Conservation (phyloP, 805 yeast species). For the Starmerella floricola region DNA sequence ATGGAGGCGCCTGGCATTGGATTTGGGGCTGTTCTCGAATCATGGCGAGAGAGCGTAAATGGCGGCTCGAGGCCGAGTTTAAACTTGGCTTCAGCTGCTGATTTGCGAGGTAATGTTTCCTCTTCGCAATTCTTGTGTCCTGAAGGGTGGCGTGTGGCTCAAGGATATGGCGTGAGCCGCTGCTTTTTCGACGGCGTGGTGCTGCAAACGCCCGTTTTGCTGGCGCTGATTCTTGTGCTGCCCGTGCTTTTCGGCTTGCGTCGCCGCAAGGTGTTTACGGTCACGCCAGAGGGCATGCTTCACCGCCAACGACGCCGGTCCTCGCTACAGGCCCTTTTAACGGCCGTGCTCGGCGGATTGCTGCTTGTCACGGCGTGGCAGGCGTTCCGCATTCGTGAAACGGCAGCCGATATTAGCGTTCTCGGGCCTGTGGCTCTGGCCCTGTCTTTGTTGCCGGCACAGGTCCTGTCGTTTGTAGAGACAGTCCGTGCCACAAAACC, state of each 20-base stretch:
- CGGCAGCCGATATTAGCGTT: constrained; percentile 22
- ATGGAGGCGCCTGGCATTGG: constrained; percentile 1
- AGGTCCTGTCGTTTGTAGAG: constrained; percentile 56
- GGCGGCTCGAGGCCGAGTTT: too few relatives aligned
- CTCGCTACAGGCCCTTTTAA: constrained; percentile 20
- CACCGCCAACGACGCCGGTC: constrained; percentile 21
- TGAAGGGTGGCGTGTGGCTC: constrained; percentile 17
- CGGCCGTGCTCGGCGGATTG: constrained; percentile 18
- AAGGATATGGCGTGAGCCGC: constrained; percentile 26
- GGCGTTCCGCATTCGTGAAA: too few relatives aligned
- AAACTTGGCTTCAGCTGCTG: too few relatives aligned
- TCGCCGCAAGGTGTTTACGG: constrained; percentile 11
- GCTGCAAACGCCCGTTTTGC: constrained; percentile 24
- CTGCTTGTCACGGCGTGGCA: constrained; percentile 20
- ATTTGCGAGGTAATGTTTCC: neutral
- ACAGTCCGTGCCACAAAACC: constrained; percentile 54
- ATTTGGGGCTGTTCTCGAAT: constrained; percentile 1
- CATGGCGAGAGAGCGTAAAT: neutral
- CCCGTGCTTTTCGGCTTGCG: constrained; percentile 23
- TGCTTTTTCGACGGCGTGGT: constrained; percentile 32
- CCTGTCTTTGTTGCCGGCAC: constrained; percentile 40
- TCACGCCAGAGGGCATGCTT: constrained; percentile 16
- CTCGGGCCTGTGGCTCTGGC: constrained; percentile 33
- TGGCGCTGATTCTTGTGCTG: constrained; percentile 26
- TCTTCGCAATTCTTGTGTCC: constrained; percentile 10